Evolutionary conservation across 805 yeast genomes (phyloP).

Genomic region (Metschnikowia kofuensis): DNA sequence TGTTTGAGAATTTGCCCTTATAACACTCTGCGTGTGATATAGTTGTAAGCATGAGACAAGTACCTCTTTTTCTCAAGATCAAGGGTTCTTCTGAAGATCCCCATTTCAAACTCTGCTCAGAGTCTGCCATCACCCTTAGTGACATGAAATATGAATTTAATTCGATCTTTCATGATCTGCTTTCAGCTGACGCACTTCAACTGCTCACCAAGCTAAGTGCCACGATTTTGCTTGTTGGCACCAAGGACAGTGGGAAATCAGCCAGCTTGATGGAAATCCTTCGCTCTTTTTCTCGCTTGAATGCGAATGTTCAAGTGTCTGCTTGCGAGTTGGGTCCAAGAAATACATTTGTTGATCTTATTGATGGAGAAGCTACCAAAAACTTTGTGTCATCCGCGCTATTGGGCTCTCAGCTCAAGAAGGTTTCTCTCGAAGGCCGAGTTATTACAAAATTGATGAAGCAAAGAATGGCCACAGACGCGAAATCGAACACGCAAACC

Average conservation of each 20-base stretch:
- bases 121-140: conserved; percentile 19
- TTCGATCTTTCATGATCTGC: conserved; percentile 14
- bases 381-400: conserved; percentile 13
- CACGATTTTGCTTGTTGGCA: conserved; percentile 14
- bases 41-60: not conserved
- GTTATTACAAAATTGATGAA: conserved; percentile 16
- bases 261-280: conserved; percentile 24
- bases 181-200: conserved; percentile 3
- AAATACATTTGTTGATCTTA: conserved; percentile 24
- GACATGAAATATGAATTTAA: conserved; percentile 22
- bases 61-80: conserved; percentile 27
- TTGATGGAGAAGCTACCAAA: conserved; percentile 14
- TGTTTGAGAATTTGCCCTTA: too few species aligned
- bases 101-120: conserved; percentile 11
- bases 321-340: conserved; percentile 31
- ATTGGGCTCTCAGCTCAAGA: conserved; percentile 17
- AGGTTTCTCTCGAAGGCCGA: conserved; percentile 5
- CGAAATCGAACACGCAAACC: conserved; percentile 21
- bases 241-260: conserved; percentile 27
- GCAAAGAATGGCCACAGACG: conserved; percentile 17
- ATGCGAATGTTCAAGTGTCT: conserved; percentile 15
- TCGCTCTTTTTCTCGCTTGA: conserved; percentile 10
- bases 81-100: conserved; percentile 16
- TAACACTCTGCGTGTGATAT: not conserved
- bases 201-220: conserved; percentile 7